Conservation (phyloP, 192 early-diverging fungal genomes). For the Phlyctochytrium planicorne region DNA sequence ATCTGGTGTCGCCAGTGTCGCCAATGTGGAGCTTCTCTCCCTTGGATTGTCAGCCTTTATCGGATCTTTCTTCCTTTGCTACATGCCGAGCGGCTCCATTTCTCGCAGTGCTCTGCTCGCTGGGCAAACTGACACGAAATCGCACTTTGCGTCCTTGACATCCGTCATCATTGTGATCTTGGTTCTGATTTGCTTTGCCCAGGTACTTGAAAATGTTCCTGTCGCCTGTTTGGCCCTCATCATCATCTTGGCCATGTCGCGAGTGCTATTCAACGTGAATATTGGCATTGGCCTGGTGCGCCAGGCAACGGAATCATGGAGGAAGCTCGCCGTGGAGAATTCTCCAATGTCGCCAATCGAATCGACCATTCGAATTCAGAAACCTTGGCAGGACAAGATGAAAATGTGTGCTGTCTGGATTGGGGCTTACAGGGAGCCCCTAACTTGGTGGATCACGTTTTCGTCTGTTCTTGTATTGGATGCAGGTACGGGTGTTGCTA, state of each 20-base stretch:
- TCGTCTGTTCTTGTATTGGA: conserved; percentile 16
- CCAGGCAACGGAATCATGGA: background rate
- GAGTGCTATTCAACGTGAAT: background rate
- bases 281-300: background rate
- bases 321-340: background rate
- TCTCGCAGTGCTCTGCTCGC: conserved; percentile 18
- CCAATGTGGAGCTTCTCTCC: conserved; percentile 14
- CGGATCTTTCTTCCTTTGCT: conserved; percentile 10
- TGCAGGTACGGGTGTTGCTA: conserved; percentile 15
- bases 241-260: background rate
- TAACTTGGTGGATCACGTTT: conserved; percentile 19
- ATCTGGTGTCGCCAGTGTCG: too few species aligned
- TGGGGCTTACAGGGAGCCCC: conserved; percentile 8
- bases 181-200: background rate
- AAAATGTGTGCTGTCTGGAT: conserved; percentile 9
- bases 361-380: too few species aligned
- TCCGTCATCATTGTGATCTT: background rate
- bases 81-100: conserved; percentile 6
- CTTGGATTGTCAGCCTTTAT: conserved; percentile 7
- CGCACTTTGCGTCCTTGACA: background rate
- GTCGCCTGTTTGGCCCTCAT: background rate
- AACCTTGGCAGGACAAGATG: too few species aligned
- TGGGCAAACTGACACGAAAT: conserved; percentile 8
- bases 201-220: background rate
- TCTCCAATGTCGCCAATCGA: background rate